These are phyloP conservation scores for Multifurca ochricompacta DNA, from an alignment of 768 basidiomycete species.

Conservation along the genomic window DNA sequence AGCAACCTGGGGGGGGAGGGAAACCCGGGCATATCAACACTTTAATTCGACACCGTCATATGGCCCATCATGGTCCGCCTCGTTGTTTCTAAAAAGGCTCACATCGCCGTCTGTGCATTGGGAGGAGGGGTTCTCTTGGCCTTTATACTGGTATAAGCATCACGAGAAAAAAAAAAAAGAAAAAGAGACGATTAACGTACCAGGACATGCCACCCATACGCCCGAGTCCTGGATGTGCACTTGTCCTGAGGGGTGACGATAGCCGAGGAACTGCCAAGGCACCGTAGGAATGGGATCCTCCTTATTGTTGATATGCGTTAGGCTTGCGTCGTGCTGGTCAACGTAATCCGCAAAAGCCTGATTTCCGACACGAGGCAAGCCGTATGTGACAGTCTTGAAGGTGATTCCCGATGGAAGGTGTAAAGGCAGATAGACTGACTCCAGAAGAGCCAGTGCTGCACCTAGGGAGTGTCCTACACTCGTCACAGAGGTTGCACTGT, in stretches of 20 bases:
- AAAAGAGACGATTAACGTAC: too few relatives aligned
- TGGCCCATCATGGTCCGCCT: too few relatives aligned
- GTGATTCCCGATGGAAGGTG: not conserved
- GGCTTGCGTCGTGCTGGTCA: too few relatives aligned
- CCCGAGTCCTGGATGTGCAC: slow-evolving; percentile 35
- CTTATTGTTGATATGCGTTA: not conserved
- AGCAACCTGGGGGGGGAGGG: too few relatives aligned
- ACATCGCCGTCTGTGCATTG: too few relatives aligned
- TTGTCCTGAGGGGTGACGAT: slow-evolving; percentile 36
- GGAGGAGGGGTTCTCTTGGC: too few relatives aligned
- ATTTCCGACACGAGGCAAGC: slow-evolving; percentile 3
- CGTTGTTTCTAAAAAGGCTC: too few relatives aligned
- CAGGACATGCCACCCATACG: slow-evolving; percentile 48
- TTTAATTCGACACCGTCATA: too few relatives aligned
- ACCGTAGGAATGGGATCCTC: slow-evolving; percentile 33
- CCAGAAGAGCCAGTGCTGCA: slow-evolving; percentile 1
- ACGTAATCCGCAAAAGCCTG: not conserved
- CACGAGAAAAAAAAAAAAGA: too few relatives aligned
- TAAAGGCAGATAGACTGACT: not conserved
- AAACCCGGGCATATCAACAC: too few relatives aligned
- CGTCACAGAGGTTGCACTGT: not conserved
- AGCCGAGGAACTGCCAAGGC: slow-evolving; percentile 34
- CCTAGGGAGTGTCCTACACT: slow-evolving; percentile 1
- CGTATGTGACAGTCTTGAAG: not conserved
- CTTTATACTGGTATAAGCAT: too few relatives aligned